These are phyloP conservation scores for Acmispon strigosus DNA, from an alignment of 306 rosid genomes.

Conservation along the genomic window DNA sequence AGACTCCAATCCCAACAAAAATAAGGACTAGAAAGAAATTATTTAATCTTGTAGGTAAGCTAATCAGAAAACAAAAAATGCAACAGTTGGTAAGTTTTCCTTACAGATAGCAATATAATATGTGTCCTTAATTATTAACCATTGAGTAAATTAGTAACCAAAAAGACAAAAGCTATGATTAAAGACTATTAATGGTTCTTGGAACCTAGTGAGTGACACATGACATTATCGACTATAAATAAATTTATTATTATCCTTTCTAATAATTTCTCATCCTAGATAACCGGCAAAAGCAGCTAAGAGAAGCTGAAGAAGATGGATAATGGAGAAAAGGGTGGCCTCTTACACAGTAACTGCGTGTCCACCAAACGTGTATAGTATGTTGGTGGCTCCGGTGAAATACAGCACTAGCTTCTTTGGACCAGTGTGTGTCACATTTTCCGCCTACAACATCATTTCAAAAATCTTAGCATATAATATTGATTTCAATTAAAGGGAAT, in stretches of 20 bases:
- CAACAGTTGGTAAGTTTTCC: too few relatives aligned
- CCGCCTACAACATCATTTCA: constrained; percentile 32
- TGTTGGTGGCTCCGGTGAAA: constrained; percentile 97
- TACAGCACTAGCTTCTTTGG: constrained; percentile 76
- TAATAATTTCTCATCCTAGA: background rate
- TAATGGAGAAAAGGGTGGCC: background rate
- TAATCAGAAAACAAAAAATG: background rate
- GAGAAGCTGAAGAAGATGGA: constrained; percentile 26
- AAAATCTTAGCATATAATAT: background rate
- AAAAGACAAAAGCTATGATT: constrained; percentile 1
- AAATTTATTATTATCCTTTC: background rate
- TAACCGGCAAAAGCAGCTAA: constrained; percentile 45
- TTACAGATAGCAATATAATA: too few relatives aligned
- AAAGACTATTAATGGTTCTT: constrained; percentile 4
- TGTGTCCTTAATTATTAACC: too few relatives aligned
- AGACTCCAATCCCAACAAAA: background rate
- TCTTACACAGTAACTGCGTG: constrained; percentile 97
- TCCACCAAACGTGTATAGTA: constrained; percentile 96
- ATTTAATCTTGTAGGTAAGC: background rate
- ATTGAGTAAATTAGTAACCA: too few relatives aligned
- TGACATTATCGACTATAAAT: background rate
- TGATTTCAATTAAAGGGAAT: background rate
- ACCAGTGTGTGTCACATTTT: constrained; percentile 66
- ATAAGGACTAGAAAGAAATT: background rate
- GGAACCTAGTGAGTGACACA: constrained; percentile 7